These are phyloP conservation scores for Tetrapisispora taiwanensis DNA, from an alignment of 805 yeast genomes.

Conservation along the genomic window DNA sequence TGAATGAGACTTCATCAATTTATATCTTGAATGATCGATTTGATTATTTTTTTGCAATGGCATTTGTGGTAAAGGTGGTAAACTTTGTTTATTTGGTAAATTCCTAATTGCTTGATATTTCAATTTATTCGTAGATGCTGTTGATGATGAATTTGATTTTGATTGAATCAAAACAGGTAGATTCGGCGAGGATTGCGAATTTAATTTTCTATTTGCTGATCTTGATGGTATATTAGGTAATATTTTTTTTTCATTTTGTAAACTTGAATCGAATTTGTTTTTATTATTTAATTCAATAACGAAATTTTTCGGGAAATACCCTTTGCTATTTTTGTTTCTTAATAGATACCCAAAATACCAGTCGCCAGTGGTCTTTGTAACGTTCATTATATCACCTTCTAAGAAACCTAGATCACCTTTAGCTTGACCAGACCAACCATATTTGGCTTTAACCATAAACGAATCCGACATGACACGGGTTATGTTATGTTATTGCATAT, in stretches of 20 bases:
- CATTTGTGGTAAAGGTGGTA: slow-evolving; percentile 24
- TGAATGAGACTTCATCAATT: slow-evolving; percentile 19
- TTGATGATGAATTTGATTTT: not conserved
- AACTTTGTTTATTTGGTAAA: not conserved
- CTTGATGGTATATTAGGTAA: slow-evolving; percentile 13
- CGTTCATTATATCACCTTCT: slow-evolving; percentile 88
- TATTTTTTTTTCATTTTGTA: not conserved
- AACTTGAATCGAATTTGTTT: not conserved
- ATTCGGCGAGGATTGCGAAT: slow-evolving; percentile 1
- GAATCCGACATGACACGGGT: slow-evolving; percentile 32
- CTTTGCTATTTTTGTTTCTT: slow-evolving; percentile 66
- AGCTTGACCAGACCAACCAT: slow-evolving; percentile 91
- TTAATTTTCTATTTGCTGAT: slow-evolving; percentile 1
- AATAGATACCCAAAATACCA: slow-evolving; percentile 85
- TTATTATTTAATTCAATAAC: slow-evolving; percentile 39
- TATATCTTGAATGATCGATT: not conserved
- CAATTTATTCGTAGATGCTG: not conserved
- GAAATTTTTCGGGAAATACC: slow-evolving; percentile 80
- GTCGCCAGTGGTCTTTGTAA: slow-evolving; percentile 73
- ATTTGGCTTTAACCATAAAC: slow-evolving; percentile 68
- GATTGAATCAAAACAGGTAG: not conserved
- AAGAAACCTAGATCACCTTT: slow-evolving; percentile 85
- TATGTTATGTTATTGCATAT: too few relatives aligned
- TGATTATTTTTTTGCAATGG: slow-evolving; percentile 4
- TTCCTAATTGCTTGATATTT: slow-evolving; percentile 1